Evolutionary conservation across 2,329 filamentous ascomycete genomes (phyloP).

Genomic region (Fusarium musae): DNA sequence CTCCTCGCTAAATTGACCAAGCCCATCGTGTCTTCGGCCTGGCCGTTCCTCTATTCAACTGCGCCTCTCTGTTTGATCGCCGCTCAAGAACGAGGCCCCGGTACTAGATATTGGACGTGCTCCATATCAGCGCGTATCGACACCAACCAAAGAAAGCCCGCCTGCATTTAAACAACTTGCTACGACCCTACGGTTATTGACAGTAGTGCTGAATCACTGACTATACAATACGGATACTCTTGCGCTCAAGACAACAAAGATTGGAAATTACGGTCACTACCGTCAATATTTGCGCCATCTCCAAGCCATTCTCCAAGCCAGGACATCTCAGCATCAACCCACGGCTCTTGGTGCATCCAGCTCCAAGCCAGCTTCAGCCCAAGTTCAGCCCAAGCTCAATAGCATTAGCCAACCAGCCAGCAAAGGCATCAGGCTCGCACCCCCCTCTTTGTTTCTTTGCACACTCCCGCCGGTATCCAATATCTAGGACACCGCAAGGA

Average conservation of each 20-base stretch:
- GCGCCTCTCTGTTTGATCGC: constrained; percentile 27
- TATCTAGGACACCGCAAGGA: constrained; percentile 10
- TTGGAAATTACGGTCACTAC: background rate
- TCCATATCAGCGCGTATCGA: constrained; percentile 18
- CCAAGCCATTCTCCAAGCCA: background rate
- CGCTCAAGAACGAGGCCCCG: constrained; percentile 1
- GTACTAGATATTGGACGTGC: constrained; percentile 10
- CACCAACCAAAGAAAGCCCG: constrained; percentile 10
- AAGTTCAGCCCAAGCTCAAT: constrained; percentile 28
- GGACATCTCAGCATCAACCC: constrained; percentile 7
- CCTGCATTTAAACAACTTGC: constrained; percentile 4
- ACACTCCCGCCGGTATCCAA: background rate
- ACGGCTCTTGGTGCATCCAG: constrained; percentile 16
- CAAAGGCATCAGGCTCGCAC: constrained; percentile 24
- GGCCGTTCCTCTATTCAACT: constrained; percentile 4
- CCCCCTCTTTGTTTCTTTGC: constrained; percentile 16
- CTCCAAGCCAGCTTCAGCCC: constrained; percentile 28
- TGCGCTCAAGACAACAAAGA: background rate
- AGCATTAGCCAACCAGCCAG: constrained; percentile 19
- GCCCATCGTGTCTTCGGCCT: background rate
- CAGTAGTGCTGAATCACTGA: background rate
- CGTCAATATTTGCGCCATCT: background rate
- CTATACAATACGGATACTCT: background rate
- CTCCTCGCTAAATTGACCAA: background rate
- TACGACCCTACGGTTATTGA: background rate